Percentiles rank a stretch among this genome's conserved stretches.
phyloP scores from a whole-genome alignment of 352 stramenopile species.

The Globisporangium orthogonon region DNA sequence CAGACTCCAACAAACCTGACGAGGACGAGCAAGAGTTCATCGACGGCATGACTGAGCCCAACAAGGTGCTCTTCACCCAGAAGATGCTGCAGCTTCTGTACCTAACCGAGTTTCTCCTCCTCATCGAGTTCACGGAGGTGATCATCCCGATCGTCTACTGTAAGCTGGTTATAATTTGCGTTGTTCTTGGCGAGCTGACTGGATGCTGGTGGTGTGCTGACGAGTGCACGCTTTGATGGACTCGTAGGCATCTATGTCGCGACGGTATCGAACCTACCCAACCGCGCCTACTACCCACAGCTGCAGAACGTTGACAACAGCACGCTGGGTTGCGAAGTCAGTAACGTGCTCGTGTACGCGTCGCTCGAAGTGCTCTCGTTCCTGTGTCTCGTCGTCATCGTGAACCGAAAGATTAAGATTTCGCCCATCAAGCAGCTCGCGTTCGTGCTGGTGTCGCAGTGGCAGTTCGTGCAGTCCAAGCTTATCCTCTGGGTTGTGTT shows the following conservation, averaged over 20 bases:
- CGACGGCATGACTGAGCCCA: neutral
- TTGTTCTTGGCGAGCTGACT: neutral
- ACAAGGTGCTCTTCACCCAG: neutral
- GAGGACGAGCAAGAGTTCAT: neutral
- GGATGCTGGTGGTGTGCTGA: neutral
- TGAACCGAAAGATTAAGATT: slow-evolving; percentile 18
- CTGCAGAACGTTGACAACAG: neutral
- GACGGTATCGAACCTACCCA: neutral
- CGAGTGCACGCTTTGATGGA: neutral
- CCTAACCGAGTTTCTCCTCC: slow-evolving; percentile 16
- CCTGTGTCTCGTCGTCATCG: slow-evolving; percentile 16
- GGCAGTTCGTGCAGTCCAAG: slow-evolving; percentile 22
- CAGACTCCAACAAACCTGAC: neutral
- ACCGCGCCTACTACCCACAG: slow-evolving; percentile 7
- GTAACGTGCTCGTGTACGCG: slow-evolving; percentile 24
- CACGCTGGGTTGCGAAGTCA: neutral
- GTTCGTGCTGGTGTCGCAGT: slow-evolving; percentile 29
- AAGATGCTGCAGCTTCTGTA: slow-evolving; percentile 6
- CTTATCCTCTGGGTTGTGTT: slow-evolving; percentile 31
- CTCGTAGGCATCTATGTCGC: neutral
- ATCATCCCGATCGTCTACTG: slow-evolving; percentile 17
- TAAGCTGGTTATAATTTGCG: neutral
- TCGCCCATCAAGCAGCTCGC: slow-evolving; percentile 19
- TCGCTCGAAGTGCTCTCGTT: slow-evolving; percentile 33
- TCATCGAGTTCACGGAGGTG: slow-evolving; percentile 17